Percentiles rank a stretch among this genome's conserved stretches.
Evolutionary conservation across 768 basidiomycete genomes (phyloP).

Genomic region (Hortiboletus flavorubellus): DNA sequence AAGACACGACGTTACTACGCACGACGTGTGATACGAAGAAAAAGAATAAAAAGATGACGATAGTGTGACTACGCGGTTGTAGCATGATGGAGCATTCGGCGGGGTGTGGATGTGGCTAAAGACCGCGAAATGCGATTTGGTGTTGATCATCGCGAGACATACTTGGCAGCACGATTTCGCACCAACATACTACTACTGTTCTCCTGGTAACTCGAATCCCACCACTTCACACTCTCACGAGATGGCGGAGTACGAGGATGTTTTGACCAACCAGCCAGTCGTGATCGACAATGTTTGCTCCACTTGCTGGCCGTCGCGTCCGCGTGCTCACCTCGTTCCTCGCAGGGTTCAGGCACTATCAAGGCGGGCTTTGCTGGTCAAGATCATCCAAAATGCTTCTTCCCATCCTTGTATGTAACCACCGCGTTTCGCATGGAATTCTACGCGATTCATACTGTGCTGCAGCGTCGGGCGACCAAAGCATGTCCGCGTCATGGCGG

Average conservation of each 20-base stretch:
- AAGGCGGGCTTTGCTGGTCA: slow-evolving; percentile 99
- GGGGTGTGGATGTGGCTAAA: slow-evolving; percentile 17
- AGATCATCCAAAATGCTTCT: slow-evolving; percentile 99
- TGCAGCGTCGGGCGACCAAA: slow-evolving; percentile 92
- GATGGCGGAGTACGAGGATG: slow-evolving; percentile 90
- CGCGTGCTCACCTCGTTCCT: slow-evolving; percentile 23
- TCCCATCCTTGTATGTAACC: slow-evolving; percentile 90
- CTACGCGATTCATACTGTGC: slow-evolving; percentile 19
- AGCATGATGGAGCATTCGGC: slow-evolving; percentile 14
- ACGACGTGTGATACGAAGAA: slow-evolving; percentile 23
- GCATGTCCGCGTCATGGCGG: slow-evolving; percentile 97
- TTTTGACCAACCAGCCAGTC: slow-evolving; percentile 96
- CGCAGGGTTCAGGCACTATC: slow-evolving; percentile 96
- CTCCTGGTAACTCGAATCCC: not conserved
- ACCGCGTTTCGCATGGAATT: slow-evolving; percentile 23
- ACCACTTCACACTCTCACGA: slow-evolving; percentile 12
- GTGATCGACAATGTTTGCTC: slow-evolving; percentile 92
- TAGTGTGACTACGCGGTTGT: slow-evolving; percentile 11
- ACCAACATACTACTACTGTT: slow-evolving; percentile 5
- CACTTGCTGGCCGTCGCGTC: slow-evolving; percentile 20
- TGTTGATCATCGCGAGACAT: not conserved
- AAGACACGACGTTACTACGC: slow-evolving; percentile 17
- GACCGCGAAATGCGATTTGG: not conserved
- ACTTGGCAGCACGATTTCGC: slow-evolving; percentile 1
- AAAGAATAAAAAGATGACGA: slow-evolving; percentile 13